Evolutionary conservation across 2,329 filamentous ascomycete species (phyloP), one percentile per base, ranked within the genome.

Genomic region (Achaetomium macrosporum): DNA sequence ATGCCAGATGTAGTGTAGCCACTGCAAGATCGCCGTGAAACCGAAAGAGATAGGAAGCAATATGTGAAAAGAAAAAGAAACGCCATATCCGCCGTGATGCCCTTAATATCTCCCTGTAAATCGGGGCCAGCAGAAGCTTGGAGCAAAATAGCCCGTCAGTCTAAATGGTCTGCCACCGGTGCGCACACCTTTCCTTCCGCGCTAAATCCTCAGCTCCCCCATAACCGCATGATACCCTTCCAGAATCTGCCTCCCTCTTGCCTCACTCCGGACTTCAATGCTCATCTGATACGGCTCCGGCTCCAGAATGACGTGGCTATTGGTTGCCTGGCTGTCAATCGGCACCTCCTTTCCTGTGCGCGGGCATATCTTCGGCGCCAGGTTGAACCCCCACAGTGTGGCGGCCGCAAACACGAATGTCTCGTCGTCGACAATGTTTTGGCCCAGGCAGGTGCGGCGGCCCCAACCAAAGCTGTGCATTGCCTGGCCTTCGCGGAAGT

Each of bases 401-500:
- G 66, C 66, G 3, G 75, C 75, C 19, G 72, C 75, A 8, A 73
- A 70, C 42, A 78, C 69, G 58, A 79, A 76, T 60, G 78, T 73
- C 66, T 82, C 78, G 61, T 81, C 77, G 60, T 84, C 79, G 25
- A 79, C 83, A 42, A 85, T 76, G 50, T 78, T 77, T 68, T 82
- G 78, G 5, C 82, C 82, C 5, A 84, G 73, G 60, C 82, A 86
- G 13, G 77, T 76, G 56, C 83, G 75, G 41, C 82, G 79, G 33
- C 82, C 83, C 72, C 76, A 85, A 29, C 82, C 82, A 61, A 85
- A 85, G 0, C 78, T 82, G 57, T 82, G 78, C 76, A 84, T 81
- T 36, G 76, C 76, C 2, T 70, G 67, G 36, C 75, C 75, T 62
- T 78, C 75, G 58, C 82, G 79, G 63, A 85, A 76, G 65, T 78